Base-by-base conservation (phyloP, 805 yeast genomes). In the Myxozyma monticola region DNA sequence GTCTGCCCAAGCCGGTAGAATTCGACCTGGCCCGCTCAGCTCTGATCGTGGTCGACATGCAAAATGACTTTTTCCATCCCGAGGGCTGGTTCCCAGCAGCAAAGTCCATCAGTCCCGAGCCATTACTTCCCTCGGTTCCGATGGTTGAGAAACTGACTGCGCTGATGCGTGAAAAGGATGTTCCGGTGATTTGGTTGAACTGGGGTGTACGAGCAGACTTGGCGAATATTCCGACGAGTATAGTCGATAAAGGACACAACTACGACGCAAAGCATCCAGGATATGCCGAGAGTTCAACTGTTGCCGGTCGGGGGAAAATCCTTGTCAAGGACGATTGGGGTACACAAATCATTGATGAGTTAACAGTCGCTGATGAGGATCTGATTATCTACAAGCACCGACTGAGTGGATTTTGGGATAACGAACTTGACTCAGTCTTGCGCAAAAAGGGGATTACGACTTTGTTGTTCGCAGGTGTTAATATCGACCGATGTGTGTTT, bases 21-120 rank as follows among this genome's bases (percentile, higher is more conserved):
- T n/a, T n/a, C n/a, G n/a, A n/a, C n/a, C n/a, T n/a, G n/a, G n/a
- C n/a, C n/a, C n/a, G n/a, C n/a, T n/a, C n/a, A n/a, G 57, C 57
- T 5, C 36, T 54, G 15, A 33, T 54, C 18, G 51, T 54, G n/a
- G 49, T 54, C 17, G 57, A 54, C 43, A 54, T 54, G 57, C 57
- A 54, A 35, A 54, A 54, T 31, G 57, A 52, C 41, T 54, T 54
- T 31, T 17, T 54, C 17, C 56, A 50, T 26, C 48, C 51, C 1
- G 55, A 54, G 20, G 57, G 57, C 10, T 52, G 57, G 57, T 52
- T 52, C 34, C 52, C 52, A 3, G 53, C 47, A 9, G 26, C 42
- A 15, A 44, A 44, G 24, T 46, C 49, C 22, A 24, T 45, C 22
- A 28, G 33, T 4, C 42, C 54, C 7, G 47, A 42, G 15, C 51